Conservation (phyloP, 768 basidiomycete genomes). For the Russula earlei region DNA sequence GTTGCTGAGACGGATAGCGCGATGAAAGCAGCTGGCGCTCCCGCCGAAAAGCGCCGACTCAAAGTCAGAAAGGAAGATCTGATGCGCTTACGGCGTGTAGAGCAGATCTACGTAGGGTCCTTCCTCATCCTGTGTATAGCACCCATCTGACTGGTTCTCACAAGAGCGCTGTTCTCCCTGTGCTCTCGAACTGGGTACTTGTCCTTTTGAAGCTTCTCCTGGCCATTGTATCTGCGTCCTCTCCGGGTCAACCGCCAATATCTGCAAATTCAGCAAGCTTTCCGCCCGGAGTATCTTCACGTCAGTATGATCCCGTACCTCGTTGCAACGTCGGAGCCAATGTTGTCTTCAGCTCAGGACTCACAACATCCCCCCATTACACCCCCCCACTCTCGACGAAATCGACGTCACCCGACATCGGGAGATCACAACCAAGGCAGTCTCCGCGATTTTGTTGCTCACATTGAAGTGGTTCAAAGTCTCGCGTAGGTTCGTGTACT, state of each 20-base stretch:
- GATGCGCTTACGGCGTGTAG: conserved; percentile 80
- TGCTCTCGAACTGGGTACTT: conserved; percentile 82
- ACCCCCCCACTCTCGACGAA: conserved; percentile 78
- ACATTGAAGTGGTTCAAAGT: conserved; percentile 98
- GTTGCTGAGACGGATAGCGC: conserved; percentile 55
- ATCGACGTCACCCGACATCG: conserved; percentile 90
- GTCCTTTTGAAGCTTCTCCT: conserved; percentile 87
- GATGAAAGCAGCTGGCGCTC: conserved; percentile 41
- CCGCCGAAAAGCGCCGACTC: conserved; percentile 47
- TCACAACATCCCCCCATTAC: conserved; percentile 40
- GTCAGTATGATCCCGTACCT: conserved; percentile 30
- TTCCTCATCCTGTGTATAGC: neutral
- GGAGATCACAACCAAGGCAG: conserved; percentile 95
- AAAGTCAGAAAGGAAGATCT: conserved; percentile 70
- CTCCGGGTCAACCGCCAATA: conserved; percentile 51
- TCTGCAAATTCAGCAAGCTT: conserved; percentile 63
- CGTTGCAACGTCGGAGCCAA: conserved; percentile 2
- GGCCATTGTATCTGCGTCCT: conserved; percentile 83
- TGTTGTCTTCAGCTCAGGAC: conserved; percentile 40
- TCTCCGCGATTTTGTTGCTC: conserved; percentile 86
- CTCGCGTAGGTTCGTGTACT: conserved; percentile 59
- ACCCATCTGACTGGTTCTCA: conserved; percentile 3
- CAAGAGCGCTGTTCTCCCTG: conserved; percentile 76
- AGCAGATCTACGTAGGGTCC: conserved; percentile 79
- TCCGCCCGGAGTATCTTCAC: conserved; percentile 59